Evolutionary conservation across 306 rosid genomes (phyloP).

Genomic region (Lathyrus sativus): DNA sequence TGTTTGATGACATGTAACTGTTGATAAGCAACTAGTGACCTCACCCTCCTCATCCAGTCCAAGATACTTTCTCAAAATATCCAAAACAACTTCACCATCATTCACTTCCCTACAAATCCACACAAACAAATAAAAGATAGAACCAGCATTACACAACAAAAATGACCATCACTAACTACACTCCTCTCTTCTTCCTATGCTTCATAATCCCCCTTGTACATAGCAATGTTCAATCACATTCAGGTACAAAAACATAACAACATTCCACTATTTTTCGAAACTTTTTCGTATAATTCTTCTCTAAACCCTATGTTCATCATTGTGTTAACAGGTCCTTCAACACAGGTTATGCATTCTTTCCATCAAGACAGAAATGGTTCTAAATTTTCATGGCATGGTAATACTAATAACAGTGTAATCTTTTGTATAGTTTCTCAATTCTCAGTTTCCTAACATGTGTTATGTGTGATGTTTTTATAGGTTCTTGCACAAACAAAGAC

Average conservation of each 20-base stretch:
- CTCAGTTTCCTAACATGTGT: not conserved
- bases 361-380: slow-evolving; percentile 43
- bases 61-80: slow-evolving; percentile 2
- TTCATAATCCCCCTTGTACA: slow-evolving; percentile 30
- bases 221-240: slow-evolving; percentile 38
- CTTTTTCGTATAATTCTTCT: slow-evolving; percentile 1
- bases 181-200: slow-evolving; percentile 39
- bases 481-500: slow-evolving; percentile 56
- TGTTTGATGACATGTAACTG: not conserved
- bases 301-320: not conserved
- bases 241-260: slow-evolving; percentile 38
- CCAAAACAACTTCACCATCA: slow-evolving; percentile 10
- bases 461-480: slow-evolving; percentile 27
- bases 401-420: not conserved
- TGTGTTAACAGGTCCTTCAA: slow-evolving; percentile 37
- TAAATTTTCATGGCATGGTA: slow-evolving; percentile 48
- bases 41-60: slow-evolving; percentile 16
- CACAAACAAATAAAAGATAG: slow-evolving; percentile 6
- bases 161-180: slow-evolving; percentile 40
- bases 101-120: slow-evolving; percentile 1
- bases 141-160: not conserved
- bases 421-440: not conserved
- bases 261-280: not conserved
- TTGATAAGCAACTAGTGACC: slow-evolving; percentile 11
- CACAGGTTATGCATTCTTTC: slow-evolving; percentile 32